Evolutionary conservation across 2,329 filamentous ascomycete species (phyloP).

Genomic region (Colletotrichum orchidophilum): DNA sequence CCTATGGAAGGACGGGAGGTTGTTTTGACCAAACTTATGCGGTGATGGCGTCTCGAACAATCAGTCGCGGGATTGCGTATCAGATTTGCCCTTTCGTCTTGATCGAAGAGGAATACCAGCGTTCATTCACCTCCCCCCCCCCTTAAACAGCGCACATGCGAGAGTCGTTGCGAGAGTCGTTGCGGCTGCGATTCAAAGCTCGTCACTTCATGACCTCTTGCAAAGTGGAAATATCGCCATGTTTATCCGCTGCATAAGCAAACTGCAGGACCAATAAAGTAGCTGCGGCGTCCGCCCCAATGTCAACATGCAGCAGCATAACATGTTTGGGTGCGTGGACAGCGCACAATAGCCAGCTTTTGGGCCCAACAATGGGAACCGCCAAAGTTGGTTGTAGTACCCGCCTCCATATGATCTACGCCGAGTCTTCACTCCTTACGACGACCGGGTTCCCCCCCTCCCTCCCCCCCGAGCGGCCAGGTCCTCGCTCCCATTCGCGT

Average conservation of each 20-base stretch:
- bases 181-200: not conserved
- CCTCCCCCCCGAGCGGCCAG: not conserved
- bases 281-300: not conserved
- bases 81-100: not conserved
- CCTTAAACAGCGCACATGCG: not conserved
- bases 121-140: not conserved
- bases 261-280: not conserved
- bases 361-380: not conserved
- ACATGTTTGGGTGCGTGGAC: not conserved
- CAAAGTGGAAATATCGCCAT: not conserved
- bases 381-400: not conserved
- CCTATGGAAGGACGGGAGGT: not conserved
- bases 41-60: not conserved
- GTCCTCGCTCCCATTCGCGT: not conserved
- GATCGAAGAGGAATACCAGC: not conserved
- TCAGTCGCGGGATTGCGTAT: not conserved
- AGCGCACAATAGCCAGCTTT: not conserved
- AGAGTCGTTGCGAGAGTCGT: not conserved
- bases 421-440: not conserved
- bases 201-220: not conserved
- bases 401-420: not conserved
- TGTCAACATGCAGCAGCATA: not conserved
- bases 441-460: too few relatives aligned
- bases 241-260: not conserved
- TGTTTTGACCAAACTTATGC: conserved; percentile 1